Evolutionary conservation across 257 asterid species (phyloP).

Genomic region (Apocynum venetum): DNA sequence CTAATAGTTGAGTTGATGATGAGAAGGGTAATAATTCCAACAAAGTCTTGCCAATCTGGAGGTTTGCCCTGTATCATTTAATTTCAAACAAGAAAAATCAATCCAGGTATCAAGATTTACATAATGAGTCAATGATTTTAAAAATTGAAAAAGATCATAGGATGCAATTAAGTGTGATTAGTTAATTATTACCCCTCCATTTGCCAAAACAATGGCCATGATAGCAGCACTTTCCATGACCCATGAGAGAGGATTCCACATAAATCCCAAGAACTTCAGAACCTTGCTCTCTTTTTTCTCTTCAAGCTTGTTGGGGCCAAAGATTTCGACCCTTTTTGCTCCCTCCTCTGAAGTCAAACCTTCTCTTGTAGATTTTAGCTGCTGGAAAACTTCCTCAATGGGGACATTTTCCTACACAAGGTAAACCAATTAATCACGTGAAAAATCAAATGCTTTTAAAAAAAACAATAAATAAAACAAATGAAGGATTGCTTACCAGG

Average conservation of each 20-base stretch:
- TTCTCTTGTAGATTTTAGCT: slow-evolving; percentile 52
- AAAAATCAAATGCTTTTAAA: neutral
- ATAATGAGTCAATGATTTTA: too few relatives aligned
- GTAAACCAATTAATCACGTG: neutral
- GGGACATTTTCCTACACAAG: slow-evolving; percentile 59
- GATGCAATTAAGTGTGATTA: too few relatives aligned
- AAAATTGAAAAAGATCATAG: neutral
- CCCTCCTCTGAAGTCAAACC: slow-evolving; percentile 66
- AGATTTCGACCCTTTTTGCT: slow-evolving; percentile 49
- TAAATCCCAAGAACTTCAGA: slow-evolving; percentile 77
- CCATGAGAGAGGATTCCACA: slow-evolving; percentile 99
- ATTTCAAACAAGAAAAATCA: neutral
- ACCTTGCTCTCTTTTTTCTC: slow-evolving; percentile 72
- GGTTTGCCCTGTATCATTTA: slow-evolving; percentile 49
- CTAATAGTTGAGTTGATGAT: slow-evolving; percentile 83
- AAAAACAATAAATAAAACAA: neutral
- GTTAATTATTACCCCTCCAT: slow-evolving; percentile 54
- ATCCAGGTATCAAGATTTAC: neutral
- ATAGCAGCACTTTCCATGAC: slow-evolving; percentile 91
- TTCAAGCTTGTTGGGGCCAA: slow-evolving; percentile 79
- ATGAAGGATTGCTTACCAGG: slow-evolving; percentile 38
- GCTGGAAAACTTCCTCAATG: slow-evolving; percentile 63
- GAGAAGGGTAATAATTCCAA: slow-evolving; percentile 60
- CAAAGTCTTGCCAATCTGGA: slow-evolving; percentile 81
- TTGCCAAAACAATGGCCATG: slow-evolving; percentile 82